Conservation (phyloP, 148 eudicot genomes). For the Dysphania ambrosioides region DNA sequence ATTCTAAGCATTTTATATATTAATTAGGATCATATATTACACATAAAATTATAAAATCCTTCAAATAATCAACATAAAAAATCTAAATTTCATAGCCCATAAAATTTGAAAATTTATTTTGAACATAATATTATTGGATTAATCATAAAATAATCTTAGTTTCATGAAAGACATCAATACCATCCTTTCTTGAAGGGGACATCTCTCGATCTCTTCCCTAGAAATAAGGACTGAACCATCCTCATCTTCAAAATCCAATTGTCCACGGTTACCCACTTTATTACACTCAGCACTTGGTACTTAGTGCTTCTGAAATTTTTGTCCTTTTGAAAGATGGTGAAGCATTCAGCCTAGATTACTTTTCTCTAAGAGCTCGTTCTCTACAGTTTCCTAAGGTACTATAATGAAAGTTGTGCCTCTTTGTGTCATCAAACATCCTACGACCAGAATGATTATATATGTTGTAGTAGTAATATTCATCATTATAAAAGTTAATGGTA, state of each 20-base stretch:
- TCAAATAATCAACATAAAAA: too few species aligned
- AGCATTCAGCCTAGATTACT: constrained; percentile 25
- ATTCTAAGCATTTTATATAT: too few species aligned
- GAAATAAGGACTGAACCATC: constrained; percentile 57
- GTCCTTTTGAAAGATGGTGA: constrained; percentile 62
- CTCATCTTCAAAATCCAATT: constrained; percentile 53
- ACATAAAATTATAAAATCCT: too few species aligned
- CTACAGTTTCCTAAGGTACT: constrained; percentile 32
- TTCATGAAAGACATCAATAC: constrained; percentile 77
- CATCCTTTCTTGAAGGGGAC: constrained; percentile 98
- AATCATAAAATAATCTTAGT: too few species aligned
- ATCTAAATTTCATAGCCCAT: too few species aligned
- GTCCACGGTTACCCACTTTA: constrained; percentile 58
- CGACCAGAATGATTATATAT: constrained; percentile 25
- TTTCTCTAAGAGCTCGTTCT: constrained; percentile 28
- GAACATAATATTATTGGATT: too few species aligned
- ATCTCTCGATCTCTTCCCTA: constrained; percentile 80
- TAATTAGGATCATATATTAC: too few species aligned
- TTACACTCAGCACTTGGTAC: constrained; percentile 36
- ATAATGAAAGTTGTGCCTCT: constrained; percentile 27
- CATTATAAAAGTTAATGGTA: constrained; percentile 24
- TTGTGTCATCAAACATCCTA: constrained; percentile 26
- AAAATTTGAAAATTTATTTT: too few species aligned
- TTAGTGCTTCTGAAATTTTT: constrained; percentile 50
- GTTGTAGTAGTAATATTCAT: constrained; percentile 28